phyloP scores from a whole-genome alignment of 768 basidiomycete species.

The Holtermannia corniformis region DNA sequence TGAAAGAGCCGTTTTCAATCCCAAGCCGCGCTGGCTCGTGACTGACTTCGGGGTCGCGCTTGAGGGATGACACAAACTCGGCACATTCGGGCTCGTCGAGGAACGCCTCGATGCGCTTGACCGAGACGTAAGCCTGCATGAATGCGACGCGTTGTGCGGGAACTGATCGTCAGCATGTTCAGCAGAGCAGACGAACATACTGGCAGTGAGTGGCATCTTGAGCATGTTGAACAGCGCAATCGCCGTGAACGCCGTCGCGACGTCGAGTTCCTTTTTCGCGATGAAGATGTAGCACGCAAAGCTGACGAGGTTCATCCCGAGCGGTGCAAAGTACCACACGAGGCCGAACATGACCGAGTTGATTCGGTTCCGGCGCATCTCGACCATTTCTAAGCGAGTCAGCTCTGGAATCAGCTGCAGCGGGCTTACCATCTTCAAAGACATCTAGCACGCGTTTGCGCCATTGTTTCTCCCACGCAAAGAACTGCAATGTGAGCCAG shows the following conservation, averaged over 20 bases:
- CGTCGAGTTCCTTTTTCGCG: conserved; percentile 60
- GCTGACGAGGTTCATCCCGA: conserved; percentile 67
- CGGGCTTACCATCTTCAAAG: background rate
- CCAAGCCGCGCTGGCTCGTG: conserved; percentile 47
- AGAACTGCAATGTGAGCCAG: conserved; percentile 49
- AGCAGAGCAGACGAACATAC: conserved; percentile 17
- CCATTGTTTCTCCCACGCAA: conserved; percentile 72
- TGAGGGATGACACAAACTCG: conserved; percentile 58
- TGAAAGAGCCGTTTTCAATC: conserved; percentile 53
- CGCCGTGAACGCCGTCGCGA: conserved; percentile 76
- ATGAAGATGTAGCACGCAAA: conserved; percentile 58
- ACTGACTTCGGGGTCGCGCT: conserved; percentile 40
- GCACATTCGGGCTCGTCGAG: conserved; percentile 58
- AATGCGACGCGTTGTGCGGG: conserved; percentile 50
- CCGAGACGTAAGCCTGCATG: conserved; percentile 57
- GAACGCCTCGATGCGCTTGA: conserved; percentile 60
- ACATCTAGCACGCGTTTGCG: conserved; percentile 49
- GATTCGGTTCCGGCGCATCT: conserved; percentile 43
- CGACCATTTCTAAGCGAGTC: background rate
- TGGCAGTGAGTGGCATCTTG: conserved; percentile 57
- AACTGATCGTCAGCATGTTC: background rate
- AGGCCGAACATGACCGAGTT: conserved; percentile 63
- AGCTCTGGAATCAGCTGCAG: background rate
- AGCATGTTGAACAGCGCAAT: conserved; percentile 82
- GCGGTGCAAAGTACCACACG: conserved; percentile 67